phyloP scores from a whole-genome alignment of 2,329 filamentous ascomycete genomes.

The Botrytis fragariae region DNA sequence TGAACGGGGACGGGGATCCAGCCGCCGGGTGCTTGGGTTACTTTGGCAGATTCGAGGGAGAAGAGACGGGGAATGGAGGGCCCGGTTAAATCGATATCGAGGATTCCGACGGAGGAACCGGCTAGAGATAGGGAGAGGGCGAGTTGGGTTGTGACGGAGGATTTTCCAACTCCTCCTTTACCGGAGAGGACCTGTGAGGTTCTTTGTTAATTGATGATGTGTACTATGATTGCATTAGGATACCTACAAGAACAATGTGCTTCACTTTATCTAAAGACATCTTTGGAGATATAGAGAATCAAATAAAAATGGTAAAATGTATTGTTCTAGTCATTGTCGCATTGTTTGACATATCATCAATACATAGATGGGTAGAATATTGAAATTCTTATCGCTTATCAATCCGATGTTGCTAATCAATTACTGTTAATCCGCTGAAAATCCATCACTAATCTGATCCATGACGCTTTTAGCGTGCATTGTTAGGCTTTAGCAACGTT shows the following conservation, averaged over 20 bases:
- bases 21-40: conserved; percentile 85
- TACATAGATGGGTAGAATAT: conserved; percentile 12
- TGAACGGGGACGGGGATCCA: conserved; percentile 91
- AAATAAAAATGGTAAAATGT: neutral
- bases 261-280: conserved; percentile 72
- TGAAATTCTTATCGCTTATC: conserved; percentile 36
- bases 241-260: conserved; percentile 69
- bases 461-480: conserved; percentile 19
- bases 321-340: conserved; percentile 11
- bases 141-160: conserved; percentile 93
- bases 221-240: neutral
- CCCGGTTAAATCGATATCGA: conserved; percentile 94
- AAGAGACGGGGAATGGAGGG: conserved; percentile 96
- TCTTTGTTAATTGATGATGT: conserved; percentile 21
- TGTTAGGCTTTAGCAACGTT: conserved; percentile 9
- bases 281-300: conserved; percentile 23
- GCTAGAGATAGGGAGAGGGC: conserved; percentile 83
- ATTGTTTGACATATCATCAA: neutral
- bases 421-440: conserved; percentile 5
- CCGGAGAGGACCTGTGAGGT: conserved; percentile 70
- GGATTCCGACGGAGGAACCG: conserved; percentile 86
- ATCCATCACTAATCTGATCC: neutral
- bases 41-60: conserved; percentile 82
- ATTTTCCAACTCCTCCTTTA: conserved; percentile 98
- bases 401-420: conserved; percentile 26